Evolutionary conservation across 805 yeast genomes (phyloP), one percentile per base, ranked within the genome.

Genomic region (Candida coleopterorum): DNA sequence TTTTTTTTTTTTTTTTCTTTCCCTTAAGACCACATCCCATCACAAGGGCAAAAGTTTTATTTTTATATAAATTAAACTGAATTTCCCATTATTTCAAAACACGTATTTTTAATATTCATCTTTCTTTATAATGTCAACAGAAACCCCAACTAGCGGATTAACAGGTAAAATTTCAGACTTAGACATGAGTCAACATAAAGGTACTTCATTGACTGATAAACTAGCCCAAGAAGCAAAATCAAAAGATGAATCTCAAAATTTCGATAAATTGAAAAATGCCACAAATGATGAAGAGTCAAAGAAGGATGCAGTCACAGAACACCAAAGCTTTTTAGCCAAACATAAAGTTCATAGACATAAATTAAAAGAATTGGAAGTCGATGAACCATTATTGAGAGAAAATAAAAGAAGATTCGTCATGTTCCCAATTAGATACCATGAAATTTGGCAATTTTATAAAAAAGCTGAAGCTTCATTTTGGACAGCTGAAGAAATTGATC

Each of bases 391-490:
- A 53, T 75, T 90, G 53, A 55, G 60, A 35, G 96, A 87, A 65
- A 93, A 90, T 77, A 78, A 77, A 50, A 77, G 78, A 56, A 81
- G 98, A 59, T 88, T 86, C 55, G 97, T 93, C 35, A 70, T 90
- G 42, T 89, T 89, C 79, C 98, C 98, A 49, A 87, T 90, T 68
- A 84, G 85, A 68, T 93, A 88, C 71, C 90, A 89, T 60, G 97
- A 90, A 69, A 85, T 90, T 62, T 90, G 97, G 97, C 96, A 90
- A 65, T 89, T 94, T 74, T 90, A 90, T 70, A 90, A 90, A 74
- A 87, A 90, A 69, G 97, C 97, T 35, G 98, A 93, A 74, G 98
- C 98, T 11, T 90, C 97, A 5, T 90, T 90, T 76, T 90, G 98
- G 98, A 93, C 97, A 27, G 97, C 97, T 32, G 98, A 90, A 72